These are phyloP conservation scores for Citrullus mucosospermus DNA, from an alignment of 306 rosid genomes.

Conservation along the genomic window DNA sequence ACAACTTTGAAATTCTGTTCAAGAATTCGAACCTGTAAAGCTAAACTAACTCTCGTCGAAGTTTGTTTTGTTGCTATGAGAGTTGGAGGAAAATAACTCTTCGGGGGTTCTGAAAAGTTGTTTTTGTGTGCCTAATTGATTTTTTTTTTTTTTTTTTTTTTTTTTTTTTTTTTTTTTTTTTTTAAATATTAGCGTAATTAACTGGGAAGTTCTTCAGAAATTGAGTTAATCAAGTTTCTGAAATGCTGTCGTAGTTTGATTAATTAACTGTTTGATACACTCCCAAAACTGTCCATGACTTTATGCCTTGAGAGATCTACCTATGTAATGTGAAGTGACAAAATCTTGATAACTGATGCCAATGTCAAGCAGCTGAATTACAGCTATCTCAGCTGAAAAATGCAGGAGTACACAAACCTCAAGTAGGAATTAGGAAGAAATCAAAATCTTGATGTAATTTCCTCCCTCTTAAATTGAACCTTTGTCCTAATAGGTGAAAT, in stretches of 20 bases:
- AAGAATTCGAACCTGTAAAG: constrained; percentile 1
- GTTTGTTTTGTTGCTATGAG: not conserved
- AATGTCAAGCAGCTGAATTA: not conserved
- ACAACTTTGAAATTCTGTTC: too few species aligned
- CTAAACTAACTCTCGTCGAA: not conserved
- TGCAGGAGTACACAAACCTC: not conserved
- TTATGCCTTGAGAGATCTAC: not conserved
- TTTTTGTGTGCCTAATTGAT: not conserved
- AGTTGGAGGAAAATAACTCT: not conserved
- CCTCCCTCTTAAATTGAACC: not conserved
- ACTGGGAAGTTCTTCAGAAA: not conserved
- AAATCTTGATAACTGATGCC: not conserved
- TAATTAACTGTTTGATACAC: not conserved
- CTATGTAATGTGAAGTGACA: not conserved
- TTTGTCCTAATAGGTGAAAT: not conserved
- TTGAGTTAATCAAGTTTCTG: not conserved
- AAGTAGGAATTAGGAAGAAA: not conserved
- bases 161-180: not conserved
- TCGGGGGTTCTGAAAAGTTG: not conserved
- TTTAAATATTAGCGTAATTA: not conserved
- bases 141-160: not conserved
- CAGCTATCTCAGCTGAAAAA: not conserved
- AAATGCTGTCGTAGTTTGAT: not conserved
- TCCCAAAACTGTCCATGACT: not conserved
- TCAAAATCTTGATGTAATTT: not conserved